Evolutionary conservation across 352 stramenopile species (phyloP).

Genomic region (Globisporangium sylvaticum): DNA sequence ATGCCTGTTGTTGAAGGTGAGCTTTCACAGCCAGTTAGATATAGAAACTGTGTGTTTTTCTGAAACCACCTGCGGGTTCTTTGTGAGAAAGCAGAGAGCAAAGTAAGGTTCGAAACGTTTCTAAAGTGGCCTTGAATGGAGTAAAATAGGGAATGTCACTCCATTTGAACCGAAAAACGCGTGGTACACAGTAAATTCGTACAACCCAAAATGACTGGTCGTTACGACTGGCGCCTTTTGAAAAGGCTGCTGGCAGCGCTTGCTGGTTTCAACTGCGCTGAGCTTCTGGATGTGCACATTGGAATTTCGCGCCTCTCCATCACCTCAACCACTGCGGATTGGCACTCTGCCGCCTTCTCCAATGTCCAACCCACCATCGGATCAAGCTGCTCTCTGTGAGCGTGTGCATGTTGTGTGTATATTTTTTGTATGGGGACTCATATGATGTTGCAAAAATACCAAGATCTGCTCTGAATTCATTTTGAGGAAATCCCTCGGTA

Average conservation of each 20-base stretch:
- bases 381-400: background rate
- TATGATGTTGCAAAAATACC: constrained; percentile 74
- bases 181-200: too few species aligned
- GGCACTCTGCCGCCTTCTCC: background rate
- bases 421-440: constrained; percentile 23
- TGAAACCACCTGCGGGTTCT: too few species aligned
- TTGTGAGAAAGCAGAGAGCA: too few species aligned
- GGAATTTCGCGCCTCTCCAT: background rate
- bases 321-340: background rate
- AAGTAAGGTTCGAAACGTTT: too few species aligned
- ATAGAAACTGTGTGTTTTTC: background rate
- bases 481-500: constrained; percentile 81
- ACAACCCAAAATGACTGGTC: constrained; percentile 14
- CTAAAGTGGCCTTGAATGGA: too few species aligned
- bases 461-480: constrained; percentile 83
- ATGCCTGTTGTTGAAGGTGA: background rate
- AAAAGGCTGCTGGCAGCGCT: background rate
- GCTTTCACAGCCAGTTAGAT: background rate
- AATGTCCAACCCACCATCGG: background rate
- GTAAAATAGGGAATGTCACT: too few species aligned
- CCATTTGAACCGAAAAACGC: too few species aligned
- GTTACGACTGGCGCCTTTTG: background rate
- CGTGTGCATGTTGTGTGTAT: background rate
- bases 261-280: background rate
- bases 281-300: background rate